Evolutionary conservation across 1,284 basidiomycete species (phyloP), one percentile per base, ranked within the genome.

Genomic region (Lentinus polychrous): DNA sequence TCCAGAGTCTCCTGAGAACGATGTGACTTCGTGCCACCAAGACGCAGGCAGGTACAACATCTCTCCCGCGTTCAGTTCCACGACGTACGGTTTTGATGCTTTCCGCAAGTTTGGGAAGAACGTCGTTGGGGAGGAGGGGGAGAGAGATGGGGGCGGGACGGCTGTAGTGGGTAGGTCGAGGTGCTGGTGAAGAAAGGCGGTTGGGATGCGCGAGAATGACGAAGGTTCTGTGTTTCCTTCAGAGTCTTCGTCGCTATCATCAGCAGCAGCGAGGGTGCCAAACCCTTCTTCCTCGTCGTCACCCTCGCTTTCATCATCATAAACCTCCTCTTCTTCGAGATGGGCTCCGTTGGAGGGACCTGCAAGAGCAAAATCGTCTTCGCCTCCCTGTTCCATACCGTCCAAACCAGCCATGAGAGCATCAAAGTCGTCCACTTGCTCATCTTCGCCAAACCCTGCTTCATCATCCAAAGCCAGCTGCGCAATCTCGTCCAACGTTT

Each of bases 1-100:
- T 5, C 36, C 46, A 3, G 40, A 15, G 24, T 48, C 49, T 20
- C 32, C 46, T 10, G 63, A 62, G 3, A 58, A 60, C 15, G 64
- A 65, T 6, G 64, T 66, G 20, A 66, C 64, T 43, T 66, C 64
- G 49, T 66, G 64, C 64, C 64, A 66, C 64, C 64, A 64, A 32
- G 64, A 64, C 15, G 62, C 63, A 14, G 64, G 64, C 12, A 66
- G 58, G 33, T 64, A 66, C 15, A 66, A 55, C 61, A 63, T 64
- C 50, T 66, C 60, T 11, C 61, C 62, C 10, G 63, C 62, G 20
- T 55, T 52, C 14, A 64, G 60, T 49, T 64, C 60, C 39, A 63
- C 59, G 37, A 66, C 59, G 54, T 59, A 61, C 14, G 64, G 64
- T 22, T 52, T 44, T 22, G 52, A 50, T n/a, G 58, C 51, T 36